Evolutionary conservation across 1,284 basidiomycete species (phyloP), one percentile per base, ranked within the genome.

Genomic region (Exobasidium cylindrosporum): DNA sequence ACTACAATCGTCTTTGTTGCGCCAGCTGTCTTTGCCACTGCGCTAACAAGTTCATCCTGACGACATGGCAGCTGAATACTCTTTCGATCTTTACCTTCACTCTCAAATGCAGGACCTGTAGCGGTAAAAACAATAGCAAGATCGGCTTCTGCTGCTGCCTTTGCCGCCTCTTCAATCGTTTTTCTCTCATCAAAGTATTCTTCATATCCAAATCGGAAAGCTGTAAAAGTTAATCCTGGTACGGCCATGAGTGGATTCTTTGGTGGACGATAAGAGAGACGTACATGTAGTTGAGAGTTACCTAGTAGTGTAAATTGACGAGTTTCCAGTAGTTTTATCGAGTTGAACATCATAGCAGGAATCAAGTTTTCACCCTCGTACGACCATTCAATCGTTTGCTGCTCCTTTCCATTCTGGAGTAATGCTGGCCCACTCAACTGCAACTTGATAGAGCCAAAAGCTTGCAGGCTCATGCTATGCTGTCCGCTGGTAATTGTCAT

Each of bases 1-100:
- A 60, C n/a, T 2, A 60, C 30, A n/a, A 60, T 44, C 4, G 57
- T 61, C n/a, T n/a, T n/a, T n/a, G n/a, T n/a, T 24, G 53, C 40
- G 7, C 13, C 47, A 10, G 47, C 10, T 29, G 21, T 10, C 10
- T 10, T 21, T 24, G 17, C 32, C 11, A 60, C 58, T 11, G 6
- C n/a, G 24, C 23, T 50, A 5, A 60, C 57, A 23, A 60, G 14
- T 10, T 61, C 28, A 40, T 10, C 30, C 50, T 60, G 58, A 26
- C 28, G 4, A 21, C 50, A 24, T 6, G 58, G 58, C 28, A 60
- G 57, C 6, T 10, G 17, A 23, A 60, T 31, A 10, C 31, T n/a
- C 17, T 55, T 24, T 21, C 58, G 28, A 30, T 60, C 58, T 29
- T 32, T 55, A 10, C 58, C 58, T 29, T 60, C 58, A 14, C 32